phyloP scores from a whole-genome alignment of 352 stramenopile genomes.

The Thalassiosira oceanica region DNA sequence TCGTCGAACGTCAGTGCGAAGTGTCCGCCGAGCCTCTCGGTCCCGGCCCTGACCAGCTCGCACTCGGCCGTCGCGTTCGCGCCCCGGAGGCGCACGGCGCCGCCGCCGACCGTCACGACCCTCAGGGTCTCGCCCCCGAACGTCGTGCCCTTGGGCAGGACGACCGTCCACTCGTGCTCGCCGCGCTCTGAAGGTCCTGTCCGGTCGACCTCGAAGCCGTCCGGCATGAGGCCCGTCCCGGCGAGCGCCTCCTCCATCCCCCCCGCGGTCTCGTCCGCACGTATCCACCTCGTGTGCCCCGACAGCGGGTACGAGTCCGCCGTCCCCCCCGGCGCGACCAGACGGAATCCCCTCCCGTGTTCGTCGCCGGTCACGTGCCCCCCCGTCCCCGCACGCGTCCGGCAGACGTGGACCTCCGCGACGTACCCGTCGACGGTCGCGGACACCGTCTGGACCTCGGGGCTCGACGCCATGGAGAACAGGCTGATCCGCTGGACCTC shows the following conservation, averaged over 20 bases:
- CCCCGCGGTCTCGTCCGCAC: slow-evolving; percentile 50
- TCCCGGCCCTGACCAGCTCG: slow-evolving; percentile 31
- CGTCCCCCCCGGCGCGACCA: slow-evolving; percentile 46
- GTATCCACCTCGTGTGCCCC: slow-evolving; percentile 46
- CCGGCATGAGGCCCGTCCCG: slow-evolving; percentile 34
- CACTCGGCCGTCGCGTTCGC: slow-evolving; percentile 37
- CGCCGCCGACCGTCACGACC: slow-evolving; percentile 48
- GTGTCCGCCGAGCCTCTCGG: slow-evolving; percentile 44
- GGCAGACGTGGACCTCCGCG: slow-evolving; percentile 64
- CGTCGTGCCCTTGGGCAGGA: slow-evolving; percentile 48
- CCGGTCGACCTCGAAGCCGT: slow-evolving; percentile 49
- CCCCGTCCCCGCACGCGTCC: slow-evolving; percentile 40
- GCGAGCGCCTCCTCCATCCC: slow-evolving; percentile 48
- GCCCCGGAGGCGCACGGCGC: slow-evolving; percentile 36
- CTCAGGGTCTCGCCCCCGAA: slow-evolving; percentile 50
- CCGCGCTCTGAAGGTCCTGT: slow-evolving; percentile 24
- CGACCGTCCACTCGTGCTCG: slow-evolving; percentile 54
- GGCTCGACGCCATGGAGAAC: slow-evolving; percentile 65
- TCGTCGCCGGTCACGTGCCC: slow-evolving; percentile 50
- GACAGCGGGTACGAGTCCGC: slow-evolving; percentile 47
- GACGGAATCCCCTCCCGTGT: slow-evolving; percentile 45
- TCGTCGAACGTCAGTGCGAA: slow-evolving; percentile 51
- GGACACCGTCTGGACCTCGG: slow-evolving; percentile 81
- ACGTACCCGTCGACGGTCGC: slow-evolving; percentile 63
- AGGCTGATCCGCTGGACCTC: slow-evolving; percentile 54